phyloP scores from a whole-genome alignment of 1,284 basidiomycete species.

The Rhodofomes roseus region DNA sequence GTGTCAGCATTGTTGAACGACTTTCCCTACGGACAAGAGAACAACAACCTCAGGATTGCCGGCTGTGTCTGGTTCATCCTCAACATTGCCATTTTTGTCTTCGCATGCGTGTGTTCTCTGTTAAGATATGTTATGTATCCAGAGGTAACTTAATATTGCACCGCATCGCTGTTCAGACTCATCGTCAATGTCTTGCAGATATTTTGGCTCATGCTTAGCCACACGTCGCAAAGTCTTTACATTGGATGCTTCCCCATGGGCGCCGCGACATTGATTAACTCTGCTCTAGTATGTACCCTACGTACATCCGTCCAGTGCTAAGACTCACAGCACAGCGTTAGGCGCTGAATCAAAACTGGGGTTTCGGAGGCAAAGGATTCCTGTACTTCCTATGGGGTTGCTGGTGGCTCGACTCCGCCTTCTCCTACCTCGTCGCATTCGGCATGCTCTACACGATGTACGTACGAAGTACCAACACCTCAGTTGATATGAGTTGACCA shows the following conservation, averaged over 20 bases:
- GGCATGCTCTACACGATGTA: constrained; percentile 55
- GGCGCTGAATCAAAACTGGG: constrained; percentile 25
- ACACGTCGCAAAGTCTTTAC: constrained; percentile 57
- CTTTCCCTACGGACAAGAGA: constrained; percentile 36
- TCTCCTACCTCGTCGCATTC: constrained; percentile 48
- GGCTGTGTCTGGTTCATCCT: constrained; percentile 47
- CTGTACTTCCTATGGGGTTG: constrained; percentile 50
- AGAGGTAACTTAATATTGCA: too few species aligned
- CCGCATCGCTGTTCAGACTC: too few species aligned
- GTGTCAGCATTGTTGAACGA: constrained; percentile 34
- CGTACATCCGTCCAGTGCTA: not conserved
- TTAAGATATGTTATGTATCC: constrained; percentile 51
- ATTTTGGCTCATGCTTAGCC: constrained; percentile 34
- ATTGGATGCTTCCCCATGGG: constrained; percentile 63
- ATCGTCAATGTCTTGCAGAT: too few species aligned
- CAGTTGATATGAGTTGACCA: not conserved
- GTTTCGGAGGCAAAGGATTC: constrained; percentile 43
- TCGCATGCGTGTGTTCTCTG: constrained; percentile 38
- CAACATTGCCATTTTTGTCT: constrained; percentile 48
- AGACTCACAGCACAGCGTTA: constrained; percentile 1
- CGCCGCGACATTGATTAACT: constrained; percentile 44
- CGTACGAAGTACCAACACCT: constrained; percentile 14
- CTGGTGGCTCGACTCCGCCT: constrained; percentile 57
- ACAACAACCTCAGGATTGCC: constrained; percentile 27
- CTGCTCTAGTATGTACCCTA: constrained; percentile 17